These are phyloP conservation scores for Westerdykella aurantiaca DNA, from an alignment of 2,329 filamentous ascomycete species.

Conservation along the genomic window DNA sequence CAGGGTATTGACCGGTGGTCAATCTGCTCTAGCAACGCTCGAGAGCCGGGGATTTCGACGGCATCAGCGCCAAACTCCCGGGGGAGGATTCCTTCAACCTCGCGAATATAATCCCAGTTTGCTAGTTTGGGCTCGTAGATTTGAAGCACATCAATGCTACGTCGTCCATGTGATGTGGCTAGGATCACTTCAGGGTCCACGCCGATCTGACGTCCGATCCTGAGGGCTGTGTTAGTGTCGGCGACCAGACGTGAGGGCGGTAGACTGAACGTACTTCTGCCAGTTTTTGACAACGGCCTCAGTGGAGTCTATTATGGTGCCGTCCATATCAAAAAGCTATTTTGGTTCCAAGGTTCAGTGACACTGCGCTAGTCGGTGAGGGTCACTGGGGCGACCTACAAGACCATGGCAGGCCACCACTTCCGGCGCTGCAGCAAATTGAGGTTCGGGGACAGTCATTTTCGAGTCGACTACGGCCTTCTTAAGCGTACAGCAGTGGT, in stretches of 20 bases:
- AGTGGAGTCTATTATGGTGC: constrained; percentile 78
- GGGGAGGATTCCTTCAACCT: constrained; percentile 73
- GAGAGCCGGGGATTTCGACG: constrained; percentile 77
- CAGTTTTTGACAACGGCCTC: constrained; percentile 72
- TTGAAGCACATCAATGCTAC: constrained; percentile 79
- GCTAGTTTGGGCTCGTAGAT: constrained; percentile 78
- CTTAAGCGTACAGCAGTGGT: not conserved
- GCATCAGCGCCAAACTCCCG: constrained; percentile 71
- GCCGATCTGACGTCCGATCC: constrained; percentile 76
- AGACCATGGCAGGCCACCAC: constrained; percentile 41
- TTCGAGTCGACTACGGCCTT: constrained; percentile 1
- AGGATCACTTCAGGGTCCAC: constrained; percentile 81
- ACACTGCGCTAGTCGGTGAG: not conserved
- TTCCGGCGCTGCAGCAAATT: constrained; percentile 40
- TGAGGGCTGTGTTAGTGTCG: constrained; percentile 28
- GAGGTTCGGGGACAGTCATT: constrained; percentile 30
- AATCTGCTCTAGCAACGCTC: constrained; percentile 62
- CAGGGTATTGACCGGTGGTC: constrained; percentile 61
- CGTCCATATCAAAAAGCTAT: constrained; percentile 40
- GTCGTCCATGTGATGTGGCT: constrained; percentile 81
- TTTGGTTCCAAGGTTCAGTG: not conserved
- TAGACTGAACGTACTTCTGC: constrained; percentile 51
- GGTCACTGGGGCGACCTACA: constrained; percentile 20
- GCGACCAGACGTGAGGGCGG: constrained; percentile 1
- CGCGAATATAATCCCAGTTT: constrained; percentile 82